A percentile compares a stretch with the other conserved stretches of the same genome.
Conservation (phyloP, 805 yeast genomes). For the Grigorovia jiainica region DNA sequence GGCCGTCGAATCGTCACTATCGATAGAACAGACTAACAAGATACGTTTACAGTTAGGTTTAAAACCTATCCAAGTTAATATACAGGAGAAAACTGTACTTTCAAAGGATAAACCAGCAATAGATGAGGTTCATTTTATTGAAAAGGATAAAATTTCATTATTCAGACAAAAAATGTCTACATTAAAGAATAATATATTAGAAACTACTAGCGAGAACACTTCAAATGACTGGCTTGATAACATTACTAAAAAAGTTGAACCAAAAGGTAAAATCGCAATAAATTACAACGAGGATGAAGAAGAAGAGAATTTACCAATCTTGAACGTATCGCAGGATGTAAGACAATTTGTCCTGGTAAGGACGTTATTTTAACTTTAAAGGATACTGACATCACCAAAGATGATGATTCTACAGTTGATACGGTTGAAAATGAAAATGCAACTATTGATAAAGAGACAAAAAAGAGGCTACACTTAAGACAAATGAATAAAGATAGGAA, state of each 20-base stretch:
- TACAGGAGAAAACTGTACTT: constrained; percentile 16
- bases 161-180: constrained; percentile 14
- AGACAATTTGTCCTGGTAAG: constrained; percentile 30
- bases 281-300: constrained; percentile 15
- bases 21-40: constrained; percentile 37
- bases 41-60: constrained; percentile 33
- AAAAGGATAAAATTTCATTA: constrained; percentile 10
- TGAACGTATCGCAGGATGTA: constrained; percentile 44
- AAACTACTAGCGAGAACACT: constrained; percentile 3
- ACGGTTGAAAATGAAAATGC: constrained; percentile 20
- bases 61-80: constrained; percentile 26
- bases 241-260: constrained; percentile 12
- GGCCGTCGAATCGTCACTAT: constrained; percentile 20
- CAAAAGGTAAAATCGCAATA: constrained; percentile 3
- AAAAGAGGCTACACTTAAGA: constrained; percentile 24
- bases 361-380: constrained; percentile 48
- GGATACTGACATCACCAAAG: constrained; percentile 28
- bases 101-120: too few relatives aligned
- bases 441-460: constrained; percentile 22
- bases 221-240: constrained; percentile 17
- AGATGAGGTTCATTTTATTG: constrained; percentile 6
- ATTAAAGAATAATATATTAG: not conserved
- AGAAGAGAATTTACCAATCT: constrained; percentile 25
- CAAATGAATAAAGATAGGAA: constrained; percentile 30
- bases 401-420: constrained; percentile 20